phyloP scores from a whole-genome alignment of 1,284 basidiomycete species.

The Ganoderma multipileum region DNA sequence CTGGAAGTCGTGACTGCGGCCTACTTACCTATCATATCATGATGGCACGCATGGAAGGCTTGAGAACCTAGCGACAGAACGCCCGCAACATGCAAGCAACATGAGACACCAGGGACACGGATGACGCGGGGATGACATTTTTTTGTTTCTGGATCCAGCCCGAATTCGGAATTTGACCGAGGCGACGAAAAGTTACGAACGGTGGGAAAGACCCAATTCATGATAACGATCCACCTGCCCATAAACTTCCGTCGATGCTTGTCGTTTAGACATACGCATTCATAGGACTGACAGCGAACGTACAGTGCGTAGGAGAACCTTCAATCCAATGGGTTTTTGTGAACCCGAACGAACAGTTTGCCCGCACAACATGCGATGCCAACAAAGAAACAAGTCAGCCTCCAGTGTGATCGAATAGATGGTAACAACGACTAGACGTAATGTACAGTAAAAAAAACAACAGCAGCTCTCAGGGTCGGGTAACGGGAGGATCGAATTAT shows the following conservation, averaged over 20 bases:
- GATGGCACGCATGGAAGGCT: neutral
- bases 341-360: neutral
- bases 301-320: neutral
- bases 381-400: neutral
- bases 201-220: neutral
- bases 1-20: neutral
- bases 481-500: neutral
- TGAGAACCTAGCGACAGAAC: neutral
- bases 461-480: neutral
- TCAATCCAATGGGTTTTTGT: neutral
- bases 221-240: neutral
- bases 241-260: neutral
- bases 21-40: conserved; percentile 1
- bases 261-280: neutral
- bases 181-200: neutral
- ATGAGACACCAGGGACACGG: neutral
- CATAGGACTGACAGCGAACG: neutral
- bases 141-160: neutral
- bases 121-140: neutral
- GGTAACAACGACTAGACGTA: neutral
- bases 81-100: neutral
- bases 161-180: neutral
- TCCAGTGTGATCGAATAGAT: neutral
- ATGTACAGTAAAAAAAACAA: neutral
- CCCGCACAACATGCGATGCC: neutral